phyloP scores from a whole-genome alignment of 2,329 filamentous ascomycete species.

The Tolypocladium nubicola region DNA sequence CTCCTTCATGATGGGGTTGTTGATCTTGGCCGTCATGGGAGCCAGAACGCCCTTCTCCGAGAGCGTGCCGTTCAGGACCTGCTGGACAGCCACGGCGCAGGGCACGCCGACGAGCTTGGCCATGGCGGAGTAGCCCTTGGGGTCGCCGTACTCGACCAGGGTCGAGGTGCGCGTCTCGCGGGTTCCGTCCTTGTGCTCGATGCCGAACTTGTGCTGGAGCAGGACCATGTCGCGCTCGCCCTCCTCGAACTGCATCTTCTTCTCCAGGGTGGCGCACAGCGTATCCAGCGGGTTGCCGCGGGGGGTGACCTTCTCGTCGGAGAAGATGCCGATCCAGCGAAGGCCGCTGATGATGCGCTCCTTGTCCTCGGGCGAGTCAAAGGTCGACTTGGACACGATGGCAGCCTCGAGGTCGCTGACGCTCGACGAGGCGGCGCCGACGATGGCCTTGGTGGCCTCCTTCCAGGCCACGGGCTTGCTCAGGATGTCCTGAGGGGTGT shows the following conservation, averaged over 20 bases:
- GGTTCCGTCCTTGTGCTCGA: slow-evolving; percentile 70
- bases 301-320: slow-evolving; percentile 56
- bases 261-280: slow-evolving; percentile 78
- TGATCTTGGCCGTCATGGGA: slow-evolving; percentile 63
- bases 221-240: slow-evolving; percentile 78
- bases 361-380: slow-evolving; percentile 58
- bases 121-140: slow-evolving; percentile 74
- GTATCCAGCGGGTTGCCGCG: slow-evolving; percentile 77
- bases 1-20: slow-evolving; percentile 64
- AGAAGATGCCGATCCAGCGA: slow-evolving; percentile 61
- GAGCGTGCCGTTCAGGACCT: slow-evolving; percentile 67
- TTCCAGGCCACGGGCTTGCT: slow-evolving; percentile 67
- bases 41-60: slow-evolving; percentile 65
- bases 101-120: slow-evolving; percentile 71
- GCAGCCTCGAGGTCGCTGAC: slow-evolving; percentile 63
- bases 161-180: slow-evolving; percentile 72
- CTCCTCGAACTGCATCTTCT: slow-evolving; percentile 82
- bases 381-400: slow-evolving; percentile 65
- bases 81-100: slow-evolving; percentile 54
- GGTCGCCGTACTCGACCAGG: slow-evolving; percentile 71
- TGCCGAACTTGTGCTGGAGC: slow-evolving; percentile 73
- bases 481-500: slow-evolving; percentile 55
- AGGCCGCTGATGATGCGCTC: slow-evolving; percentile 60
- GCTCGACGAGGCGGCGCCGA: slow-evolving; percentile 55
- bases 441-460: slow-evolving; percentile 68